A percentile compares a stretch with the other conserved stretches of the same genome.
Conservation (phyloP, 257 asterid species). For the Fraxinus americana region DNA sequence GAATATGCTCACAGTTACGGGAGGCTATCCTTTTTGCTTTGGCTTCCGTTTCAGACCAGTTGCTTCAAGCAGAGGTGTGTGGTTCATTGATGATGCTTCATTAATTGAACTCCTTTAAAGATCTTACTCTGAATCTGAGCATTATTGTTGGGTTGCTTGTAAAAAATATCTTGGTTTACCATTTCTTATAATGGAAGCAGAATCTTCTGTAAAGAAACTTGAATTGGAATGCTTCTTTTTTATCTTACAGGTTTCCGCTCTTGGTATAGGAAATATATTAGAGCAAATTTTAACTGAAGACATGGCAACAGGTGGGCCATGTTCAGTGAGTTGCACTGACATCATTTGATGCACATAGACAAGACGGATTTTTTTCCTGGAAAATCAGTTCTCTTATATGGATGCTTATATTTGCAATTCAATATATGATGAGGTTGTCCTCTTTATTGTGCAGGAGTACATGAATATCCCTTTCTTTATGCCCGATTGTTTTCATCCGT, state of each 20-base stretch:
- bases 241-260: conserved; percentile 60
- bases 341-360: conserved; percentile 4
- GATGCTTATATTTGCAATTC: conserved; percentile 17
- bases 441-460: conserved; percentile 54
- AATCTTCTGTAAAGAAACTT: background rate
- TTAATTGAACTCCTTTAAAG: conserved; percentile 15
- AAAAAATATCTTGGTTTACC: background rate
- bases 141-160: conserved; percentile 18
- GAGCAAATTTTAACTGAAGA: conserved; percentile 81
- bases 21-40: conserved; percentile 89
- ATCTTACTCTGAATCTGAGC: background rate
- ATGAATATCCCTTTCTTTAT: conserved; percentile 82
- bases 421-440: conserved; percentile 21
- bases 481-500: conserved; percentile 89
- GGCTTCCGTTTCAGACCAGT: conserved; percentile 84
- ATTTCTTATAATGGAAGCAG: conserved; percentile 6
- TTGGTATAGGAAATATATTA: conserved; percentile 53
- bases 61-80: conserved; percentile 83
- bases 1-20: conserved; percentile 60
- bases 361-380: conserved; percentile 6
- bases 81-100: conserved; percentile 1
- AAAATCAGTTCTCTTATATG: conserved; percentile 11
- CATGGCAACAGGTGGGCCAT: conserved; percentile 66
- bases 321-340: conserved; percentile 27
- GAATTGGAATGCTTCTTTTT: conserved; percentile 18